Conservation (phyloP, 2,329 filamentous ascomycete species). For the Penicillium crustosum region DNA sequence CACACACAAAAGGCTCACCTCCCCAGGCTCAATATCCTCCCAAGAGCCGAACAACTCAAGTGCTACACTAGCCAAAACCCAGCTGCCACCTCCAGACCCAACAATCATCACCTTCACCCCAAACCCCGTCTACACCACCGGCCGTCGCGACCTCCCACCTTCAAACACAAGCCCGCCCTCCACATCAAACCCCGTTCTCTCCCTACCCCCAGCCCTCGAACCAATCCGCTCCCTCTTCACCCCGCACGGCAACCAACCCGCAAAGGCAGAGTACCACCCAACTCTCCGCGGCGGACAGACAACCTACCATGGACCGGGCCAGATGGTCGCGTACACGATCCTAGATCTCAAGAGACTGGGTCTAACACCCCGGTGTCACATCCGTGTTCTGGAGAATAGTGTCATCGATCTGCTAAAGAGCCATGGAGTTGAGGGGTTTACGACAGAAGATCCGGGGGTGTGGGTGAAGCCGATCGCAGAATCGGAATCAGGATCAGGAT, state of each 20-base stretch:
- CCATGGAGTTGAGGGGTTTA: slow-evolving; percentile 63
- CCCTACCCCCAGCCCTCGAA: slow-evolving; percentile 38
- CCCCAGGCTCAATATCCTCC: slow-evolving; percentile 22
- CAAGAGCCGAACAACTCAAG: slow-evolving; percentile 21
- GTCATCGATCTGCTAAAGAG: slow-evolving; percentile 65
- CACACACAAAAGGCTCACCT: slow-evolving; percentile 55
- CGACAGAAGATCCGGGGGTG: slow-evolving; percentile 77
- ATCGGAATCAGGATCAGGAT: slow-evolving; percentile 7
- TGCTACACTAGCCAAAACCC: slow-evolving; percentile 13
- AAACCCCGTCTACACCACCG: slow-evolving; percentile 82
- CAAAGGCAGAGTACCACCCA: slow-evolving; percentile 62
- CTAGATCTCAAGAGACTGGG: slow-evolving; percentile 72
- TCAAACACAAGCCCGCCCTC: slow-evolving; percentile 34
- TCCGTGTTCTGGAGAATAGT: slow-evolving; percentile 72
- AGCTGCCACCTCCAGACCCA: slow-evolving; percentile 58
- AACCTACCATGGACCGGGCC: slow-evolving; percentile 93
- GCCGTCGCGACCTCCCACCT: slow-evolving; percentile 68
- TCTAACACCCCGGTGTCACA: slow-evolving; percentile 72
- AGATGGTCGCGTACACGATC: slow-evolving; percentile 88
- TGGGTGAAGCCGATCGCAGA: slow-evolving; percentile 58
- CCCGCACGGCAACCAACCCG: slow-evolving; percentile 23
- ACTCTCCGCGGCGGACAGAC: slow-evolving; percentile 85
- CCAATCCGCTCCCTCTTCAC: slow-evolving; percentile 39
- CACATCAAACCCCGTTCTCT: slow-evolving; percentile 38
- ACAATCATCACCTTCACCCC: slow-evolving; percentile 81